Percentiles rank a stretch among this genome's conserved stretches.
Evolutionary conservation across 768 basidiomycete species (phyloP).

Genomic region (Strobilomyces echinocephalus): DNA sequence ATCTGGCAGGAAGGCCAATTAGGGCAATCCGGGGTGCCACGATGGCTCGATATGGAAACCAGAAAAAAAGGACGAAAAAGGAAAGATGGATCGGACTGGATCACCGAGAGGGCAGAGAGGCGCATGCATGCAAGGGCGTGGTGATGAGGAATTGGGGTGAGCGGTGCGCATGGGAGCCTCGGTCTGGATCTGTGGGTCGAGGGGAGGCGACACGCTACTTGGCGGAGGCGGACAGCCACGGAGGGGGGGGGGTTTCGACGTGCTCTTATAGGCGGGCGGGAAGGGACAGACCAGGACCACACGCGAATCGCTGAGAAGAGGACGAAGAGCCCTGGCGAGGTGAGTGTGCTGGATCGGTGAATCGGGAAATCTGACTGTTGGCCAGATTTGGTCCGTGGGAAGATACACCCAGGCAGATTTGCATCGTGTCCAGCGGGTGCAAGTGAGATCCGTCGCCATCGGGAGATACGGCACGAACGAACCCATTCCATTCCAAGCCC

Average conservation of each 20-base stretch:
- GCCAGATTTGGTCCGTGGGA: slow-evolving; percentile 23
- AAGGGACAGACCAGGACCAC: background rate
- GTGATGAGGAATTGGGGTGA: slow-evolving; percentile 24
- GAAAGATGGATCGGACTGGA: slow-evolving; percentile 18
- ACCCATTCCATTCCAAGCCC: slow-evolving; percentile 14
- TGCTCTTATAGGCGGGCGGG: slow-evolving; percentile 19
- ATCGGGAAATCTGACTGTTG: slow-evolving; percentile 28
- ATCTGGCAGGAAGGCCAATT: slow-evolving; percentile 19
- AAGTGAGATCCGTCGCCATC: slow-evolving; percentile 55
- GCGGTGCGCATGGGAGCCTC: slow-evolving; percentile 11
- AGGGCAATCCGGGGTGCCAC: slow-evolving; percentile 31
- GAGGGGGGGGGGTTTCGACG: background rate
- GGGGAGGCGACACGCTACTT: slow-evolving; percentile 15
- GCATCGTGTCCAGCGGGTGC: slow-evolving; percentile 28
- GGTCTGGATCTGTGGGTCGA: slow-evolving; percentile 27
- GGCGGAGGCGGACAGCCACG: slow-evolving; percentile 20
- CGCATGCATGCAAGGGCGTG: slow-evolving; percentile 21
- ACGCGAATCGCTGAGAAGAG: slow-evolving; percentile 6
- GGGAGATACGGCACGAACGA: slow-evolving; percentile 56
- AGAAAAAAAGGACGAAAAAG: slow-evolving; percentile 11
- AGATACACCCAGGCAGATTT: slow-evolving; percentile 27
- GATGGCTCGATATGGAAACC: slow-evolving; percentile 15
- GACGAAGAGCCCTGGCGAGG: background rate
- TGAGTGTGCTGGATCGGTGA: slow-evolving; percentile 18
- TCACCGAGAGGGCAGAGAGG: background rate